Evolutionary conservation across 192 early-diverging fungal genomes (phyloP).

Genomic region (Pecoramyces ruminantium): DNA sequence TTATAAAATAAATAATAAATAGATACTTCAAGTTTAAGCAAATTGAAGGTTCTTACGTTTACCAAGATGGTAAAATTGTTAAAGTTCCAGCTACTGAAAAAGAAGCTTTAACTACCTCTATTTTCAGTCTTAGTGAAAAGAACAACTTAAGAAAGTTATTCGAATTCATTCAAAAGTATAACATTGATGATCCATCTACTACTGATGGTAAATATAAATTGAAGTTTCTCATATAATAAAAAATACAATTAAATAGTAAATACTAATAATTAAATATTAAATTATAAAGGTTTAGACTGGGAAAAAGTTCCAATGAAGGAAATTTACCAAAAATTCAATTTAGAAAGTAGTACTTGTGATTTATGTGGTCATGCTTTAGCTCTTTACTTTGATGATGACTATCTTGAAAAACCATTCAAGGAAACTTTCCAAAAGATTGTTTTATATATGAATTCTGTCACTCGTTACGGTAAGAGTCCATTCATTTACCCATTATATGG

Average conservation of each 20-base stretch:
- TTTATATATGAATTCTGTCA: slow-evolving; percentile 81
- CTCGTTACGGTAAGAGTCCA: slow-evolving; percentile 87
- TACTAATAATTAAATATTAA: no score
- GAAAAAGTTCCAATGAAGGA: slow-evolving; percentile 54
- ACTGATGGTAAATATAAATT: not conserved
- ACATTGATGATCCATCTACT: no score
- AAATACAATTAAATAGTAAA: no score
- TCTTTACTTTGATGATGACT: slow-evolving; percentile 77
- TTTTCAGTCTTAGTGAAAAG: no score
- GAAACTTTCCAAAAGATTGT: slow-evolving; percentile 81
- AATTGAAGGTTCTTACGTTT: no score
- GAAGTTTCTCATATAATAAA: no score
- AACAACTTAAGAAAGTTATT: no score
- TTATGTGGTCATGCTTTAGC: slow-evolving; percentile 96
- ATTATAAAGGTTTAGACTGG: slow-evolving; percentile 39
- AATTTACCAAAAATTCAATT: slow-evolving; percentile 75
- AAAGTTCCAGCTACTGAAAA: no score
- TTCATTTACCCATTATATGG: slow-evolving; percentile 99
- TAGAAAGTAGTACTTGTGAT: slow-evolving; percentile 87
- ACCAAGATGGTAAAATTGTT: no score
- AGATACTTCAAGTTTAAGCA: not conserved
- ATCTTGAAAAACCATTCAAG: slow-evolving; percentile 41
- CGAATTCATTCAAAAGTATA: no score
- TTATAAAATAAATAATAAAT: not conserved
- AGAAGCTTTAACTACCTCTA: no score